Evolutionary conservation across 23 red algal species (phyloP).

Genomic region (Gracilariopsis chorda): DNA sequence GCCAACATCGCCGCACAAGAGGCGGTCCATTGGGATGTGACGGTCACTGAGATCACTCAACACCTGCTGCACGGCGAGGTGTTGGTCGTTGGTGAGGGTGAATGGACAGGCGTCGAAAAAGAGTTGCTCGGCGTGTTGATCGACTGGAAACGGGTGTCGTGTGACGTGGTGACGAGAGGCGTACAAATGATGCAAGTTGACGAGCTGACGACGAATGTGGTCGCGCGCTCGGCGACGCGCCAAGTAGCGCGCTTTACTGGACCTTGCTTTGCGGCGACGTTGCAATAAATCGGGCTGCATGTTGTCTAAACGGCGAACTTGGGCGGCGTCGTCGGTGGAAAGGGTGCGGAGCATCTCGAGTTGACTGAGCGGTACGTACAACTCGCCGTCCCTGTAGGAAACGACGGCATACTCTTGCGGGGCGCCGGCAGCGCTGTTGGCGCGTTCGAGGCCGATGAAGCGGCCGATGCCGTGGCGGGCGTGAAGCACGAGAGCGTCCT

Average conservation of each 20-base stretch:
- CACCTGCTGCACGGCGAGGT: conserved; percentile 61
- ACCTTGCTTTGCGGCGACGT: neutral
- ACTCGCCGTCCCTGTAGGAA: conserved; percentile 57
- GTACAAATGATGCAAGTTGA: conserved; percentile 79
- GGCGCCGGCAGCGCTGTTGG: neutral
- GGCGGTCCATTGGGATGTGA: conserved; percentile 82
- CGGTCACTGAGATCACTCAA: conserved; percentile 72
- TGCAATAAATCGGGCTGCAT: neutral
- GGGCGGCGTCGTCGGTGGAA: conserved; percentile 1
- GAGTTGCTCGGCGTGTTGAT: conserved; percentile 18
- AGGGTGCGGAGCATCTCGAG: conserved; percentile 38
- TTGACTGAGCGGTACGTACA: conserved; percentile 61
- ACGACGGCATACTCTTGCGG: conserved; percentile 71
- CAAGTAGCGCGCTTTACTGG: neutral
- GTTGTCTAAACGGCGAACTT: conserved; percentile 14
- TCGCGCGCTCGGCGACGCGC: conserved; percentile 37
- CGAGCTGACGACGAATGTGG: conserved; percentile 69
- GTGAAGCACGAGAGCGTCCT: conserved; percentile 57
- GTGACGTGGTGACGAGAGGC: conserved; percentile 28
- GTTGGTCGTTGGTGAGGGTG: conserved; percentile 78
- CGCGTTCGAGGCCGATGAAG: conserved; percentile 72
- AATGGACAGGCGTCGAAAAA: conserved; percentile 56
- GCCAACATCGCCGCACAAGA: conserved; percentile 97
- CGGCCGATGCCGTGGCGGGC: conserved; percentile 71
- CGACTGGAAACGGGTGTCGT: conserved; percentile 56